Evolutionary conservation across 2,329 filamentous ascomycete genomes (phyloP), one percentile per base, ranked within the genome.

Genomic region (Microsporum canis): DNA sequence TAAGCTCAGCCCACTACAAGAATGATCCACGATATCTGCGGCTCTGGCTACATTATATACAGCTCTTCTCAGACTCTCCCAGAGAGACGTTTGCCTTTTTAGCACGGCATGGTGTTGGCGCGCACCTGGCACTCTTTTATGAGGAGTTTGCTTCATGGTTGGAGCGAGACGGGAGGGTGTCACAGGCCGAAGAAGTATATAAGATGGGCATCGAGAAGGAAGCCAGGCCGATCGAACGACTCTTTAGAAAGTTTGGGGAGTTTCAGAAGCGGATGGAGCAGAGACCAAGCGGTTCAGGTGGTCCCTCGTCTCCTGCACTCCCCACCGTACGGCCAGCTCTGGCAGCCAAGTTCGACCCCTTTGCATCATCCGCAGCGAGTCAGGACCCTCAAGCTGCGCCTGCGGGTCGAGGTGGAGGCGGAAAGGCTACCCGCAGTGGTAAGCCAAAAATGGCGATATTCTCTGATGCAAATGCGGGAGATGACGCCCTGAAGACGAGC

Each of bases 91-190:
- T 91, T 71, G 85, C 94, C 55, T 99, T 95, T 71, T 80, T 99
- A 39, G 87, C 92, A 10, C 88, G 91, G 58, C 91, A 99, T 71
- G 82, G 81, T 64, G 89, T 99, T 63, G 94, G 92, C 63, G 91
- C 96, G 69, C 79, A 81, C 0, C 81, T 99, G 2, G 94, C 94
- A 1, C 78, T 97, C 2, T 99, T 91, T 73, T 99, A 99, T 74
- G 94, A 99, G 72, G 94, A 97, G 70, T 99, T 95, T 71, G 91
- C 94, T 0, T 88, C 85, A 1, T 97, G 91, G 89, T 79, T 99
- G 5, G 94, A 99, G 76, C 80, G 84, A 39, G 88, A 86, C 5
- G 88, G 85, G 12, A 81, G 92, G 65, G 96, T 90, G 88, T 82
- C 80, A 27, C 94, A 99, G 73, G 92, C 94, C 0, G 91, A 96